Evolutionary conservation across 805 yeast genomes (phyloP), one percentile per base, ranked within the genome.

Genomic region (Metschnikowia picachoensis): DNA sequence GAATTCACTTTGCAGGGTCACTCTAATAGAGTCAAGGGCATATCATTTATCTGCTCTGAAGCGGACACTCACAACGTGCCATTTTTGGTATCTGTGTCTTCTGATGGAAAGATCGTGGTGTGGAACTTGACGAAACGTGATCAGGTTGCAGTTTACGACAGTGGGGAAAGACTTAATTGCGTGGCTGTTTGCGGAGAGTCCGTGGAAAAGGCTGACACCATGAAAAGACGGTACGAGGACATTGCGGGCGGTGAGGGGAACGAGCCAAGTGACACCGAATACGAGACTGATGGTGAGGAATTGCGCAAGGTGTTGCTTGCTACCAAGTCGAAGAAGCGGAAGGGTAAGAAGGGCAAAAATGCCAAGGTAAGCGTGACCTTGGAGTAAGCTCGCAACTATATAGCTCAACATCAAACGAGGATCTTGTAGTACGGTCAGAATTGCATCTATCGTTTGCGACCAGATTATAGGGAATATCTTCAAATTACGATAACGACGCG

Each of bases 91-190:
- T 85, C 96, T 2, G 87, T 90, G 11, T 87, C 97, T 0, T 87
- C 97, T 0, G 98, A 92, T 65, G 98, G 98, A 25, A 86, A 80
- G 58, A 84, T 92, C 43, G 95, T 94, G 8, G 86, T 92, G 3
- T 92, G 97, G 97, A 85, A 91, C 61, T 53, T 72, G 15, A 37
- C 55, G 2, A 58, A 70, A 2, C 75, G 77, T 57, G 95, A 87
- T 58, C 96, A 90, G 64, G 77, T 90, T 20, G 97, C 97, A 0
- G 94, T 89, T 3, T 92, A 90, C 62, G 88, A 84, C 52, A 78
- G 92, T 16, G 95, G 95, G 11, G 98, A 94, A 67, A 77, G 99
- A 59, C 76, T 94, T 51, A 92, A 88, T 64, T 92, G 97, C 68
- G 82, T 90, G 17, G 77, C 84, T 12, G 76, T 86, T 2, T 80